Percentiles rank a stretch among this genome's conserved stretches.
phyloP scores from a whole-genome alignment of 2,329 filamentous ascomycete genomes.

The Zelopaecilomyces penicillatus region DNA sequence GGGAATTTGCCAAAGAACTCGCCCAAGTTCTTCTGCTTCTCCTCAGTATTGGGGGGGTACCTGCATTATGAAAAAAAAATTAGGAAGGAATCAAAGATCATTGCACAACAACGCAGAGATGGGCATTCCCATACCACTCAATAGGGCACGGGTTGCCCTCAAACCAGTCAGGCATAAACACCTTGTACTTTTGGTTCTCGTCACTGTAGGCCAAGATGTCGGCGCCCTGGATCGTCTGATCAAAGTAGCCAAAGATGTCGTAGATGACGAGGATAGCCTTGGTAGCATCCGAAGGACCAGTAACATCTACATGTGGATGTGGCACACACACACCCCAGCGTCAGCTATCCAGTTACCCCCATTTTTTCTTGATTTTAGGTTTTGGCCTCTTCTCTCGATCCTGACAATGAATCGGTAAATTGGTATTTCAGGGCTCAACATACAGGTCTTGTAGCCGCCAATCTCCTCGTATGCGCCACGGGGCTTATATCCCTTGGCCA shows the following conservation, averaged over 20 bases:
- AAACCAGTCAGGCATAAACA: conserved; percentile 92
- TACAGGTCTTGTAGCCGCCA: conserved; percentile 46
- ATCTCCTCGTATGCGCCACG: conserved; percentile 51
- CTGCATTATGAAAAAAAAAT: conserved; percentile 17
- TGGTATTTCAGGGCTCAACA: conserved; percentile 5
- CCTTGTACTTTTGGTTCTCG: conserved; percentile 60
- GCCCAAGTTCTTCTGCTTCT: conserved; percentile 52
- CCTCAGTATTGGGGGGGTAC: conserved; percentile 55
- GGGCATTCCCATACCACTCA: conserved; percentile 30
- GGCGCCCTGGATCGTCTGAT: conserved; percentile 61
- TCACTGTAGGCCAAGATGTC: conserved; percentile 54
- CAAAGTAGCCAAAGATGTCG: conserved; percentile 64
- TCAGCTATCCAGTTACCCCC: conserved; percentile 3
- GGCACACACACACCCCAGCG: neutral
- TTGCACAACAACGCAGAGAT: neutral
- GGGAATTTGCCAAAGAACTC: conserved; percentile 49
- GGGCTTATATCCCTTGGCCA: conserved; percentile 44
- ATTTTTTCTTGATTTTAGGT: neutral
- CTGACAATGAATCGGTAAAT: too few relatives aligned
- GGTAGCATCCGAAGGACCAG: conserved; percentile 36
- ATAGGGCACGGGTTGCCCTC: conserved; percentile 58
- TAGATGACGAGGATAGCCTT: conserved; percentile 55
- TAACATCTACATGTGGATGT: conserved; percentile 30
- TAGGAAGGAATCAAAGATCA: neutral
- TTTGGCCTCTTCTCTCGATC: too few relatives aligned